phyloP scores from a whole-genome alignment of 108 stramenopile genomes.

The Nitzschia sp. region DNA sequence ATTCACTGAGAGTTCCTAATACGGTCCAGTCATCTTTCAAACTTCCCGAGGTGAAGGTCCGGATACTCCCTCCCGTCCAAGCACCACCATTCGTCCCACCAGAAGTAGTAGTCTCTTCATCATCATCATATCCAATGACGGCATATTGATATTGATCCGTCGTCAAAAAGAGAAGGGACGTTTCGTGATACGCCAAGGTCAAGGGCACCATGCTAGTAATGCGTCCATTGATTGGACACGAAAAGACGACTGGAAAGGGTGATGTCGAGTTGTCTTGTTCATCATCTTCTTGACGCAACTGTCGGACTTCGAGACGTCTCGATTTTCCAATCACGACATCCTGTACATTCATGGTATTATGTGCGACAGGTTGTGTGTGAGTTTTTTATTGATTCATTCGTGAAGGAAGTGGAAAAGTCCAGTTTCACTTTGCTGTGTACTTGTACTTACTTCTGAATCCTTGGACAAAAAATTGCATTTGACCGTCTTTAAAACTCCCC shows the following conservation, averaged over 20 bases:
- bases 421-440: neutral
- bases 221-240: conserved; percentile 72
- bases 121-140: conserved; percentile 65
- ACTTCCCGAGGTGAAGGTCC: conserved; percentile 56
- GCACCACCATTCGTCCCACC: conserved; percentile 6
- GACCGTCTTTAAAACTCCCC: conserved; percentile 49
- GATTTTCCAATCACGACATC: conserved; percentile 71
- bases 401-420: conserved; percentile 1
- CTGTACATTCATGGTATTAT: conserved; percentile 15
- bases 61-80: conserved; percentile 34
- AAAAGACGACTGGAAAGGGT: conserved; percentile 64
- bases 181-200: conserved; percentile 24
- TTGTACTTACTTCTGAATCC: conserved; percentile 36
- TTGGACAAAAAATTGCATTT: conserved; percentile 63
- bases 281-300: conserved; percentile 15
- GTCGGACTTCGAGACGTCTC: conserved; percentile 64
- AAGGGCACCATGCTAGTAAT: conserved; percentile 54
- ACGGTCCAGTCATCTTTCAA: conserved; percentile 40
- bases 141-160: conserved; percentile 76
- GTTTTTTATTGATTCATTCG: no score
- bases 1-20: conserved; percentile 49
- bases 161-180: conserved; percentile 63
- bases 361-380: no score
- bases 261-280: conserved; percentile 23
- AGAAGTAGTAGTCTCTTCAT: conserved; percentile 10